These are phyloP conservation scores for Scheffersomyces parashehatae DNA, from an alignment of 1,139 yeast genomes.

Conservation along the genomic window DNA sequence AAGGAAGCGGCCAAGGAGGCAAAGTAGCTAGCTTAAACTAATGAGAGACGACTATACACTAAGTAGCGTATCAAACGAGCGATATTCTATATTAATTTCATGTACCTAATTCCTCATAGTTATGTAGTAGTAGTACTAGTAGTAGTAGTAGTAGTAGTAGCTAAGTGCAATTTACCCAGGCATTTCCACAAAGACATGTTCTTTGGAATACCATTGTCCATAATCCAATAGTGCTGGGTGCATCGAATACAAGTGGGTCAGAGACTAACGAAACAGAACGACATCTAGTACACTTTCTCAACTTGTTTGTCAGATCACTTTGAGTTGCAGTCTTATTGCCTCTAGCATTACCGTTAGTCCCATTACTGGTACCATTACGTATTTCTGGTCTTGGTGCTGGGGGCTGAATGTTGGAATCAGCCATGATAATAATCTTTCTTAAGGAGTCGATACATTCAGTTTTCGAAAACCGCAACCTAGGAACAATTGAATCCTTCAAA, in stretches of 20 bases:
- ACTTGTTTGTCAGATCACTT: constrained; percentile 3
- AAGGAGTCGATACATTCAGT: constrained; percentile 43
- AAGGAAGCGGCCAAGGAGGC: not conserved
- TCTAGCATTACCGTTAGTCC: constrained; percentile 1
- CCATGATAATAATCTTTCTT: constrained; percentile 39
- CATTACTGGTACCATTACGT: not conserved
- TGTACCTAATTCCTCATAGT: too few species aligned
- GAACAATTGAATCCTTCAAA: constrained; percentile 3
- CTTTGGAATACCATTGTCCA: constrained; percentile 79
- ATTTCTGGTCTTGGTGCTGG: constrained; percentile 15
- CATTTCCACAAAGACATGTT: constrained; percentile 78
- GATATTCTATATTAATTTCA: too few species aligned
- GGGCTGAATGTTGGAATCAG: constrained; percentile 8
- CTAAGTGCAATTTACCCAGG: constrained; percentile 51
- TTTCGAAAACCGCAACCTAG: constrained; percentile 23
- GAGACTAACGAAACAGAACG: constrained; percentile 57
- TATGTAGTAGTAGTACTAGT: too few species aligned
- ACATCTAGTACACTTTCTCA: constrained; percentile 67
- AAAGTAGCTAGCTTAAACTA: too few species aligned
- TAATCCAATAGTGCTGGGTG: constrained; percentile 42
- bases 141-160: not conserved
- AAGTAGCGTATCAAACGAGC: too few species aligned
- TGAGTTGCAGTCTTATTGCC: constrained; percentile 3
- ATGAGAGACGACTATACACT: too few species aligned
- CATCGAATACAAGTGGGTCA: constrained; percentile 45